Evolutionary conservation across 768 basidiomycete genomes (phyloP).

Genomic region (Leccinum broughii): DNA sequence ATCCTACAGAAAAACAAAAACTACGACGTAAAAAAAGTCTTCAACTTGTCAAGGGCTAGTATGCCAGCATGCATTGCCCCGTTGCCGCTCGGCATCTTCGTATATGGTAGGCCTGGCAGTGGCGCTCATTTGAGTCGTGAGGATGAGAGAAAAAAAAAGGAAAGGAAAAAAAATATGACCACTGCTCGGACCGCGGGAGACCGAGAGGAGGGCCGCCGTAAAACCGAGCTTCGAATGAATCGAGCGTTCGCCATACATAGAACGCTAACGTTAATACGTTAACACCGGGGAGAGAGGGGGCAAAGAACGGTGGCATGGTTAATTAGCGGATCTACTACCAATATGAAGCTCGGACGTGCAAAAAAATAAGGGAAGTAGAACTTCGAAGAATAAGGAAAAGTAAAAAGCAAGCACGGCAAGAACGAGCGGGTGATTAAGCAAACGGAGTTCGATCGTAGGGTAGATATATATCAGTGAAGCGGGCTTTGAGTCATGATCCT

Average conservation of each 20-base stretch:
- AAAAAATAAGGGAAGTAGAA: neutral
- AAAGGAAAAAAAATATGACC: neutral
- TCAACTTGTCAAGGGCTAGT: neutral
- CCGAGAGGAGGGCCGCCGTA: neutral
- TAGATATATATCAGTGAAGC: slow-evolving; percentile 4
- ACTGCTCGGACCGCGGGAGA: neutral
- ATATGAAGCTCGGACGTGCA: slow-evolving; percentile 14
- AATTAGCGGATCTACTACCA: slow-evolving; percentile 22
- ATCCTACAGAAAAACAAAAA: neutral
- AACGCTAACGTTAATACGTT: neutral
- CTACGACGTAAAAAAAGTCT: neutral
- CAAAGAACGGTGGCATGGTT: neutral
- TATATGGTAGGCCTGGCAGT: neutral
- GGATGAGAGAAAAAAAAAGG: neutral
- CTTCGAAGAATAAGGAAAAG: slow-evolving; percentile 4
- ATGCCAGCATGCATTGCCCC: neutral
- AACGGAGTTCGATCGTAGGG: slow-evolving; percentile 17
- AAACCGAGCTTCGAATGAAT: neutral
- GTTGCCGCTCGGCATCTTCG: neutral
- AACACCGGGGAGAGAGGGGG: too few relatives aligned
- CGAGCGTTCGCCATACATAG: neutral
- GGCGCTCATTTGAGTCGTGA: neutral
- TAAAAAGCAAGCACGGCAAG: neutral
- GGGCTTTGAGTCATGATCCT: slow-evolving; percentile 31
- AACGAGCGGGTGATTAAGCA: slow-evolving; percentile 25